Conservation (phyloP, 768 basidiomycete genomes). For the Amylocystis lapponica region DNA sequence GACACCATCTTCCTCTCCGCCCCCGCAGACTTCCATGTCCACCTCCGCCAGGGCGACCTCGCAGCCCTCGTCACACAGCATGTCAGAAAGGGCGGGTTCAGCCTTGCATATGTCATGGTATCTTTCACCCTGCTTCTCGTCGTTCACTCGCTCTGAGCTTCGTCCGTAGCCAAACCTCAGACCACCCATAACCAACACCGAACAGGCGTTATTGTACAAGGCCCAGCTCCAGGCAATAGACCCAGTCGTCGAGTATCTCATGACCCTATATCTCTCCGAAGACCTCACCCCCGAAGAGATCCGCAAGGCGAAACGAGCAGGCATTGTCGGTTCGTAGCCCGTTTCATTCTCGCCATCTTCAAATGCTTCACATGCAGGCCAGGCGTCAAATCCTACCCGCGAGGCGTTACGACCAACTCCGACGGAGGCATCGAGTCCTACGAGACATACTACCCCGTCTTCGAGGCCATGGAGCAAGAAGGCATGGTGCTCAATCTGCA, state of each 20-base stretch:
- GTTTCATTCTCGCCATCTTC: not conserved
- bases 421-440: slow-evolving; percentile 96
- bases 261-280: slow-evolving; percentile 94
- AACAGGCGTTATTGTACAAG: slow-evolving; percentile 78
- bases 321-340: slow-evolving; percentile 52
- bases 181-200: slow-evolving; percentile 82
- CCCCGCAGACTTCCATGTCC: slow-evolving; percentile 94
- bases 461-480: slow-evolving; percentile 88
- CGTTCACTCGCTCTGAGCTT: slow-evolving; percentile 2
- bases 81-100: slow-evolving; percentile 84
- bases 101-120: slow-evolving; percentile 96
- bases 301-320: slow-evolving; percentile 77
- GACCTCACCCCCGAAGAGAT: slow-evolving; percentile 89
- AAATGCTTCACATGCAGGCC: not conserved
- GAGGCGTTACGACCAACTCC: slow-evolving; percentile 96
- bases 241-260: slow-evolving; percentile 77
- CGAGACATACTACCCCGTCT: slow-evolving; percentile 87
- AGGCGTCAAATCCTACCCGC: slow-evolving; percentile 95
- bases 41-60: slow-evolving; percentile 84
- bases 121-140: slow-evolving; percentile 4
- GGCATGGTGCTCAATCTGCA: slow-evolving; percentile 96
- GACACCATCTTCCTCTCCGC: slow-evolving; percentile 43
- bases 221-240: slow-evolving; percentile 68
- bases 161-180: slow-evolving; percentile 77
- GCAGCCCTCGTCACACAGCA: slow-evolving; percentile 84